Evolutionary conservation across 306 rosid genomes (phyloP), one percentile per base, ranked within the genome.

Genomic region (Oemleria cerasiformis): DNA sequence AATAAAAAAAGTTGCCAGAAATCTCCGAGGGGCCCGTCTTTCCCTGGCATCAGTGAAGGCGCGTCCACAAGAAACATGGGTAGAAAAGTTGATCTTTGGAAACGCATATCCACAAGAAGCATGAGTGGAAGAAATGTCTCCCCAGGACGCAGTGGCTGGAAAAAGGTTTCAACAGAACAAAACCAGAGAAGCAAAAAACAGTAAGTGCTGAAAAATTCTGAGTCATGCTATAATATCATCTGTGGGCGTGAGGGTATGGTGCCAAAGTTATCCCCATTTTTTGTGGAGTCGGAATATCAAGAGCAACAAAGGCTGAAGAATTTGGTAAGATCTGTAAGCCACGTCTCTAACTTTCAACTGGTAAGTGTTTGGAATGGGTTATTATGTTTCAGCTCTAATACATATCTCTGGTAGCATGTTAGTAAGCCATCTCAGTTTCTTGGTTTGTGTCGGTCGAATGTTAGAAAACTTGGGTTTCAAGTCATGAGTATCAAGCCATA

Each of bases 21-120:
- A 75, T 38, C 48, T 15, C 15, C 15, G 9, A 11, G 20, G 50
- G 17, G 16, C 0, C 8, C 7, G 51, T 11, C 15, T 47, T 7
- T 5, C 20, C 9, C 56, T n/a, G 2, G 23, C 61, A 9, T 49
- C 43, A 12, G 74, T 20, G 20, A 16, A 75, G 48, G 78, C 16
- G 63, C 72, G 73, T 69, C 50, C 34, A 66, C 82, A 10, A 80
- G 79, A 83, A 83, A 73, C 80, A 77, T 70, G 82, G 53, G 75
- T 39, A 70, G 66, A 65, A 70, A 36, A 7, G 4, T n/a, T 19
- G 6, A 5, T n/a, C 15, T 3, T 6, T 7, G 19, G 54, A 49
- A 15, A 13, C 30, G 30, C 30, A 7, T 15, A 1, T 15, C 48
- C 48, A 48, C 19, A 48, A 15, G 19, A 1, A 48, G n/a, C 19